A percentile compares a stretch with the other conserved stretches of the same genome.
phyloP scores from a whole-genome alignment of 2,329 filamentous ascomycete genomes.

The Penicillium sp. region DNA sequence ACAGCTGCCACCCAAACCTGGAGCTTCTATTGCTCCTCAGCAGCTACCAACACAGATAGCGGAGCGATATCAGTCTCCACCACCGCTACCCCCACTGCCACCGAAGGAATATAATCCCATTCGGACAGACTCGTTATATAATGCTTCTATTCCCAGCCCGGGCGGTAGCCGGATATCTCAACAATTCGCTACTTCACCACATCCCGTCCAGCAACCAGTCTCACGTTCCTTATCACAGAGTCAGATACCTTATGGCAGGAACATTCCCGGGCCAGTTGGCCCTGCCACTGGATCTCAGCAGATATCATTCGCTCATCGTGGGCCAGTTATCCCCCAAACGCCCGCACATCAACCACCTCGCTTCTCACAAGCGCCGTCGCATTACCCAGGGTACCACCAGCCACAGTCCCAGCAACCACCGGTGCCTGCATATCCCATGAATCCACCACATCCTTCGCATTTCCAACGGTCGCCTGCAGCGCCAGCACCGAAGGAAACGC shows the following conservation, averaged over 20 bases:
- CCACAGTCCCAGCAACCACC: constrained; percentile 23
- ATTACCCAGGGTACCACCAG: constrained; percentile 23
- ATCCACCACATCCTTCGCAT: constrained; percentile 17
- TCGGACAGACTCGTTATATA: constrained; percentile 10
- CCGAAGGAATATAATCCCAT: constrained; percentile 26
- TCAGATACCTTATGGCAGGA: constrained; percentile 3
- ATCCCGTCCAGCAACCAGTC: constrained; percentile 4
- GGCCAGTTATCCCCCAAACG: constrained; percentile 1
- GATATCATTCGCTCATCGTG: background rate
- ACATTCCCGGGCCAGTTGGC: background rate
- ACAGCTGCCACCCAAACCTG: constrained; percentile 37
- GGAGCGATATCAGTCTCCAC: constrained; percentile 29
- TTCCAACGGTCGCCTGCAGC: constrained; percentile 23
- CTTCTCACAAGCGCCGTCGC: constrained; percentile 7
- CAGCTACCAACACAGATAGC: constrained; percentile 15
- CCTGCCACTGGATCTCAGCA: background rate
- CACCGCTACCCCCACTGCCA: constrained; percentile 39
- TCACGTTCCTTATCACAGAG: constrained; percentile 3
- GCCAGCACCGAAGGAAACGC: constrained; percentile 35
- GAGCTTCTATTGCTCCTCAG: constrained; percentile 16
- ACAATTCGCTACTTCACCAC: constrained; percentile 13
- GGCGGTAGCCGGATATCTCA: constrained; percentile 17
- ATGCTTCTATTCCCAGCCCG: constrained; percentile 9
- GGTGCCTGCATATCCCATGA: constrained; percentile 32
- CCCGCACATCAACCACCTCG: constrained; percentile 20